A percentile compares a stretch with the other conserved stretches of the same genome.
Evolutionary conservation across 441 rosid species (phyloP).

Genomic region (Aleurites moluccanus): DNA sequence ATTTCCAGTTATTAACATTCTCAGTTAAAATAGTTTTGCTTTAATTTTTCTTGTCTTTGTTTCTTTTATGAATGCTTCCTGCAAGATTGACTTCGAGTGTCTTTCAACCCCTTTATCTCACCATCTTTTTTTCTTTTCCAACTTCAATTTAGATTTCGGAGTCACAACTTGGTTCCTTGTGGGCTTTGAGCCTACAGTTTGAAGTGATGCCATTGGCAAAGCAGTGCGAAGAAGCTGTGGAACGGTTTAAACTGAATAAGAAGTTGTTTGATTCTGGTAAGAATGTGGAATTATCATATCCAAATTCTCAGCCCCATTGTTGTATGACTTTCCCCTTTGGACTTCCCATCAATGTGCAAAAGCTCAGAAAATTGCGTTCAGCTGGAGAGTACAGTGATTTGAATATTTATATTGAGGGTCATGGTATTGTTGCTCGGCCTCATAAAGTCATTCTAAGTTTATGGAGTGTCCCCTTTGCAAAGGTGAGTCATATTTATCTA

Average conservation of each 20-base stretch:
- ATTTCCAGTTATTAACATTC: background rate
- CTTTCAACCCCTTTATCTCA: slow-evolving; percentile 11
- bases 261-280: slow-evolving; percentile 50
- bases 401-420: slow-evolving; percentile 54
- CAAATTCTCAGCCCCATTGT: slow-evolving; percentile 47
- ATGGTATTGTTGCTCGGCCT: slow-evolving; percentile 58
- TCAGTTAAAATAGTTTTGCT: background rate
- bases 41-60: background rate
- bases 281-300: slow-evolving; percentile 63
- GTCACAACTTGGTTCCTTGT: slow-evolving; percentile 59
- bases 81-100: slow-evolving; percentile 5
- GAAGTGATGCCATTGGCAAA: slow-evolving; percentile 73
- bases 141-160: slow-evolving; percentile 60
- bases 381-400: slow-evolving; percentile 64
- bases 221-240: slow-evolving; percentile 74
- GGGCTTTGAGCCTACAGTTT: slow-evolving; percentile 60
- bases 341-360: slow-evolving; percentile 62
- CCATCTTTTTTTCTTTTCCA: slow-evolving; percentile 1
- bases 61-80: slow-evolving; percentile 5
- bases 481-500: slow-evolving; percentile 50
- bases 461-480: slow-evolving; percentile 92
- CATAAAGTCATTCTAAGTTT: slow-evolving; percentile 82
- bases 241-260: slow-evolving; percentile 52
- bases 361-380: slow-evolving; percentile 50
- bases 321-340: slow-evolving; percentile 60